Evolutionary conservation across 2,329 filamentous ascomycete species (phyloP), one percentile per base, ranked within the genome.

Genomic region (Aspergillaceae sp.): DNA sequence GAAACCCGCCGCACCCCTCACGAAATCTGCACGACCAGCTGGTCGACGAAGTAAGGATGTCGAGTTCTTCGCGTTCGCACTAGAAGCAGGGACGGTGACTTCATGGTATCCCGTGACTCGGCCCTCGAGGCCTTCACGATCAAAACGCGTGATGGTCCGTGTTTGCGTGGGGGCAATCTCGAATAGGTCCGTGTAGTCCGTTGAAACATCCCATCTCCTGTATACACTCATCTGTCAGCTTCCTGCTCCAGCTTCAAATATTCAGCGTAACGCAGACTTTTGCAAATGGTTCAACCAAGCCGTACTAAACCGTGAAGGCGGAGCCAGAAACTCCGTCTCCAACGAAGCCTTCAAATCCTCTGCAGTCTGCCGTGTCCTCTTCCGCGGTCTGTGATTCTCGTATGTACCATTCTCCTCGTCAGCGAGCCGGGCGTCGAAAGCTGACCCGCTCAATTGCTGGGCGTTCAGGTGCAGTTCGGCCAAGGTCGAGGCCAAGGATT

Each of bases 21-120:
- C 90, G 66, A 97, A 95, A 42, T 97, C 90, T 29, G 87, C 87
- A 51, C 87, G 80, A 47, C 82, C 83, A 9, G 87, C 91, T 3
- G 91, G 91, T 61, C 94, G 94, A 40, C 92, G 80, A 10, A 86
- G 73, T 36, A 96, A 74, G 4, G 89, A 95, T 0, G 90, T 97
- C 2, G 89, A 96, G 61, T 94, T 95, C 70, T 96, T 98, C 41
- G 89, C 91, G 10, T 87, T 96, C 10, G 86, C 87, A 58, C 86
- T 94, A 58, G 83, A 86, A 32, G 87, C 87, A 4, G 91, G 88
- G 6, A 97, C 82, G 1, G 92, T 96, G 43, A 97, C 87, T 64
- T 96, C 92, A 61, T 84, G 86, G 67, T 98, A 97, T 43, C 90
- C 90, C 6, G 87, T 94, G 27, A 98, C 91, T 44, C 85, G 80